Percentiles rank a stretch among this genome's conserved stretches.
These are phyloP conservation scores for Oidiodendron maius DNA, from an alignment of 495 filamentous ascomycete species.

Conservation along the genomic window DNA sequence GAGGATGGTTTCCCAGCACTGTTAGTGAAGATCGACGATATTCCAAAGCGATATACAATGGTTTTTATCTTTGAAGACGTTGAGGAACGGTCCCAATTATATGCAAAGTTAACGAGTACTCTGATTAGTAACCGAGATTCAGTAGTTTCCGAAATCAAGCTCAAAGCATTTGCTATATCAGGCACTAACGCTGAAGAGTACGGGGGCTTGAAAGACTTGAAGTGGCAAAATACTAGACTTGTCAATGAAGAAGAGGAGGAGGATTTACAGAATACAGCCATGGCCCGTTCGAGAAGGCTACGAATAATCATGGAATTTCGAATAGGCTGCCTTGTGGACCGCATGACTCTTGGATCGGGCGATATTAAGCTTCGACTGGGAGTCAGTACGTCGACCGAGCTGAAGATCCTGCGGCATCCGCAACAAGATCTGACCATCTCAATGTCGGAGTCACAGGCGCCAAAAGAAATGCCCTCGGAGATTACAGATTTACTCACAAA, in stretches of 20 bases:
- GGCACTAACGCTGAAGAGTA: neutral
- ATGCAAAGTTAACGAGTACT: conserved; percentile 65
- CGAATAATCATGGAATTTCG: conserved; percentile 62
- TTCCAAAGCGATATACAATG: conserved; percentile 59
- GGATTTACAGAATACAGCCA: conserved; percentile 37
- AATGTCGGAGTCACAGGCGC: conserved; percentile 55
- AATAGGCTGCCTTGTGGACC: conserved; percentile 65
- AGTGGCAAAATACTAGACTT: conserved; percentile 39
- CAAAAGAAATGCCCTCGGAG: conserved; percentile 48
- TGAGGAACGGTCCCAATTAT: conserved; percentile 57
- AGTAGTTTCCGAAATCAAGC: conserved; percentile 53
- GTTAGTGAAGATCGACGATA: conserved; percentile 62
- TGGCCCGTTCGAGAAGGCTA: conserved; percentile 63
- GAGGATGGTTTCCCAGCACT: conserved; percentile 61
- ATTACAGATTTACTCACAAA: conserved; percentile 47
- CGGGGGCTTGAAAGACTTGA: conserved; percentile 11
- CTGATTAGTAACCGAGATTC: conserved; percentile 51
- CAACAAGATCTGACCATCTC: conserved; percentile 66
- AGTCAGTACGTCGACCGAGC: conserved; percentile 36
- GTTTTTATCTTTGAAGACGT: conserved; percentile 67
- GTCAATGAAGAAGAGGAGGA: conserved; percentile 28
- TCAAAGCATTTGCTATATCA: conserved; percentile 55
- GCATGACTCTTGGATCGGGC: conserved; percentile 70
- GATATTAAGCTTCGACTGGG: conserved; percentile 61
- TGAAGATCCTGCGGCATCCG: conserved; percentile 57